phyloP scores from a whole-genome alignment of 176 grass and related monocot genomes.

The Carex myosuroides region DNA sequence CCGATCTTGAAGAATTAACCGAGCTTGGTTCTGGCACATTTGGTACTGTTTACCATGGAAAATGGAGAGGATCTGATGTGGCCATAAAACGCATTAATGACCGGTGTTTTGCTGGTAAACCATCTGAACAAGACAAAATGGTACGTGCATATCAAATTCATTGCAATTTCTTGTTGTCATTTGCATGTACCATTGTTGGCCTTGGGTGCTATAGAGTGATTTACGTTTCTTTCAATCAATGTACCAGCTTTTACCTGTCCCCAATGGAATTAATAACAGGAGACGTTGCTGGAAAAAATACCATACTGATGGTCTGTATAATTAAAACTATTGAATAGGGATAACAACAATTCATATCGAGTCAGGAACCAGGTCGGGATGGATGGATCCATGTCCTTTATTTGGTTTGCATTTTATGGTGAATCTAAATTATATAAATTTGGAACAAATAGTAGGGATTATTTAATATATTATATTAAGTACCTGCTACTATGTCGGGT shows the following conservation, averaged over 20 bases:
- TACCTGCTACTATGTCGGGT: not conserved
- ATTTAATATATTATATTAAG: not conserved
- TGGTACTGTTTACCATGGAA: conserved; percentile 97
- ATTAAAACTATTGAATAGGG: not conserved
- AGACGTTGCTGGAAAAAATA: not conserved
- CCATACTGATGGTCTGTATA: not conserved
- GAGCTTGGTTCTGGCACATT: conserved; percentile 97
- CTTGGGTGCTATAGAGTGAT: not conserved
- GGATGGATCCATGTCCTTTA: not conserved
- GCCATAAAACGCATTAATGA: conserved; percentile 97
- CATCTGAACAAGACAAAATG: conserved; percentile 93
- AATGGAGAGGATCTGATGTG: conserved; percentile 98
- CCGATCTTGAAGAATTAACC: conserved; percentile 84
- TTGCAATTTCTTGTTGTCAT: not conserved
- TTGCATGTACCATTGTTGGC: not conserved
- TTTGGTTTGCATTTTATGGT: not conserved
- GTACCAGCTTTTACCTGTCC: not conserved
- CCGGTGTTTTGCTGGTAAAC: conserved; percentile 82
- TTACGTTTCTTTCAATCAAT: not conserved
- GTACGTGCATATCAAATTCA: conserved; percentile 27
- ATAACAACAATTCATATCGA: not conserved
- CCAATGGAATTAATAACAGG: not conserved
- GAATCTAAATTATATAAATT: not conserved
- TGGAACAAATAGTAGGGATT: not conserved
- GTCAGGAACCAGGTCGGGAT: not conserved